Conservation (phyloP, 2,329 filamentous ascomycete genomes). For the Ophiostoma ulmi region DNA sequence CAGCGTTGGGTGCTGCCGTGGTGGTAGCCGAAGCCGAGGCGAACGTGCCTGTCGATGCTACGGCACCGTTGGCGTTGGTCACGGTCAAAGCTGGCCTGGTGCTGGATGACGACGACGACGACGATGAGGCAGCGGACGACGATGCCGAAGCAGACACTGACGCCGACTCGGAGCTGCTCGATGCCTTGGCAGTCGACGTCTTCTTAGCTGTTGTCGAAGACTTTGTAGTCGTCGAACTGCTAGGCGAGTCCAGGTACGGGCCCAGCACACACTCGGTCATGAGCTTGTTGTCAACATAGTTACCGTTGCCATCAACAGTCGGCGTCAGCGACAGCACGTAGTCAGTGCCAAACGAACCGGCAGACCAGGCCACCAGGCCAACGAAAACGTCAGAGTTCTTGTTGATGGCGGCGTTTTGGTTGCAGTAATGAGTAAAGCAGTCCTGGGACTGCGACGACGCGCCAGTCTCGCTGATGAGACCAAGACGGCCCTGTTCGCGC, state of each 20-base stretch:
- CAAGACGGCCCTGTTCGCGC: constrained; percentile 34
- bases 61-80: neutral
- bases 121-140: neutral
- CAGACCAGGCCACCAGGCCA: constrained; percentile 32
- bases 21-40: neutral
- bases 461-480: constrained; percentile 37
- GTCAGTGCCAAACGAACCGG: constrained; percentile 30
- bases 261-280: constrained; percentile 27
- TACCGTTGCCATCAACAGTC: constrained; percentile 20
- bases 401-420: constrained; percentile 34
- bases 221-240: neutral
- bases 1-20: constrained; percentile 9
- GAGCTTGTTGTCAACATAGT: constrained; percentile 26
- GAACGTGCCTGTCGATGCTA: neutral
- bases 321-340: constrained; percentile 33
- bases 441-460: constrained; percentile 34
- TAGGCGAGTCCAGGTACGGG: constrained; percentile 15
- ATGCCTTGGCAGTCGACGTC: neutral
- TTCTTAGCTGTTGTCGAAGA: constrained; percentile 13
- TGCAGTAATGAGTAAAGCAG: constrained; percentile 34
- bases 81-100: neutral
- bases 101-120: neutral
- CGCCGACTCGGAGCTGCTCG: neutral
- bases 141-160: neutral
- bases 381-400: constrained; percentile 34